These are phyloP conservation scores for Kazachstania martiniae DNA, from an alignment of 805 yeast species.

Conservation along the genomic window DNA sequence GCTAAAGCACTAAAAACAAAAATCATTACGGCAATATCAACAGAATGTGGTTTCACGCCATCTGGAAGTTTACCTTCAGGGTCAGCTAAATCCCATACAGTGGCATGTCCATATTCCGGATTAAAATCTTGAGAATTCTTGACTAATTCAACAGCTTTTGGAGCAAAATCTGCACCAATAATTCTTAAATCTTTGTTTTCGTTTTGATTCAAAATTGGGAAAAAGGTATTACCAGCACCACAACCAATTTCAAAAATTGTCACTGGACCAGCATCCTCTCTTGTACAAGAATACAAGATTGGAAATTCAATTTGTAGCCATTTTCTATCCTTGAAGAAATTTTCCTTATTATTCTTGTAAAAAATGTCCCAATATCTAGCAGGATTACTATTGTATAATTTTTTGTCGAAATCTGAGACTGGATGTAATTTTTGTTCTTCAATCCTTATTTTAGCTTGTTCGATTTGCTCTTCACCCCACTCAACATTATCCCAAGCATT, in stretches of 20 bases:
- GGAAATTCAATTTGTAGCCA: conserved; percentile 97
- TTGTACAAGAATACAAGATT: conserved; percentile 64
- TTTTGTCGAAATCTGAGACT: conserved; percentile 79
- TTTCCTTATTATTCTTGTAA: conserved; percentile 80
- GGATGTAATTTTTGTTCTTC: conserved; percentile 68
- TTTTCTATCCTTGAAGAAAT: conserved; percentile 91
- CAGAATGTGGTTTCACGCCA: conserved; percentile 67
- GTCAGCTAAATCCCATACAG: conserved; percentile 93
- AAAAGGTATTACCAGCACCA: conserved; percentile 96
- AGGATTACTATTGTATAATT: conserved; percentile 70
- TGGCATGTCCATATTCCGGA: conserved; percentile 56
- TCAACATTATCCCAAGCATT: conserved; percentile 96
- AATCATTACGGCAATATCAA: conserved; percentile 88
- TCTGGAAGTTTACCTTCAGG: conserved; percentile 68
- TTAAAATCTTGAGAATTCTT: conserved; percentile 50
- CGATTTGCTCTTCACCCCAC: conserved; percentile 86
- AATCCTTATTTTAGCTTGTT: conserved; percentile 65
- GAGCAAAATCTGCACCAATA: conserved; percentile 82
- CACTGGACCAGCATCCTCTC: conserved; percentile 55
- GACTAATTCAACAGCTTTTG: conserved; percentile 82
- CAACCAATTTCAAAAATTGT: conserved; percentile 89
- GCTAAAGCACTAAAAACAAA: conserved; percentile 88
- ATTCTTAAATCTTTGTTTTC: conserved; percentile 65
- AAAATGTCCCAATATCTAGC: conserved; percentile 93
- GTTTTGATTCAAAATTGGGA: conserved; percentile 77